Conservation (phyloP, 2,329 filamentous ascomycete species). For the Colletotrichum sublineola region DNA sequence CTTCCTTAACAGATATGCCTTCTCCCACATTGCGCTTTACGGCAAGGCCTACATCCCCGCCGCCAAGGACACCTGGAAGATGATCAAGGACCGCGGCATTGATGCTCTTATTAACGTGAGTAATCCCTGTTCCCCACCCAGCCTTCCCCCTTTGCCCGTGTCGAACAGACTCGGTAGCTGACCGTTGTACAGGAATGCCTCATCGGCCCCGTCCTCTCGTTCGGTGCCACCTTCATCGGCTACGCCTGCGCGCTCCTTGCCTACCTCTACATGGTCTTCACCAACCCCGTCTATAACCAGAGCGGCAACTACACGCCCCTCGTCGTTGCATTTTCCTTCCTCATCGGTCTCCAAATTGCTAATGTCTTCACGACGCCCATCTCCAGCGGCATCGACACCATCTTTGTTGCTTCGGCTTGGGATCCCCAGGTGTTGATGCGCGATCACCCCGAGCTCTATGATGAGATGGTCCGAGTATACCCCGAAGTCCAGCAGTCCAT, state of each 20-base stretch:
- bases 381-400: slow-evolving; percentile 88
- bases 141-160: too few relatives aligned
- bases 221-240: slow-evolving; percentile 85
- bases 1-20: slow-evolving; percentile 93
- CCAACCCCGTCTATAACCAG: slow-evolving; percentile 81
- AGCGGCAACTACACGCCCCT: slow-evolving; percentile 79
- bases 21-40: slow-evolving; percentile 92
- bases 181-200: slow-evolving; percentile 73
- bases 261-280: slow-evolving; percentile 89
- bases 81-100: slow-evolving; percentile 93
- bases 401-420: slow-evolving; percentile 84
- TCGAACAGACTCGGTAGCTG: not conserved
- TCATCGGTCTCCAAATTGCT: slow-evolving; percentile 91
- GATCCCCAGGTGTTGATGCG: slow-evolving; percentile 80
- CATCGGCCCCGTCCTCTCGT: slow-evolving; percentile 79
- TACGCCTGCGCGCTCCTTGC: slow-evolving; percentile 85
- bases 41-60: slow-evolving; percentile 89
- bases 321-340: slow-evolving; percentile 85
- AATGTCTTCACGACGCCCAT: slow-evolving; percentile 92
- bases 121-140: not conserved
- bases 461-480: slow-evolving; percentile 83
- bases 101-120: slow-evolving; percentile 84
- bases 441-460: slow-evolving; percentile 86
- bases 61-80: slow-evolving; percentile 89
- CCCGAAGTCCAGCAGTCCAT: slow-evolving; percentile 86